Percentiles rank a stretch among this genome's conserved stretches.
Evolutionary conservation across 208 protist genomes (phyloP).

Genomic region (Naegleria lovaniensis): DNA sequence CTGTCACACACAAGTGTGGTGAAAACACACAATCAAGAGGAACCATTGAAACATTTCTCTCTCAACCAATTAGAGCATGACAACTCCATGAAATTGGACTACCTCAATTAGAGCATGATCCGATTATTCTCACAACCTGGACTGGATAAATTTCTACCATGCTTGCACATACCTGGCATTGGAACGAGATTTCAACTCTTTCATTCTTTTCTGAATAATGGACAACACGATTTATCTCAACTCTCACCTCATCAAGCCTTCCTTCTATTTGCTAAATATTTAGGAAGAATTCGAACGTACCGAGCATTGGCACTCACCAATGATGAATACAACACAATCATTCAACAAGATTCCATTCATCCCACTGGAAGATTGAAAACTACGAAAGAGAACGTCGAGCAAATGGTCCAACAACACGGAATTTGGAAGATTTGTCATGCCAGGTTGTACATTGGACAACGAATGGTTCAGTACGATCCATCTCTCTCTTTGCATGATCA

Average conservation of each 20-base stretch:
- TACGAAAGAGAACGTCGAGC: not conserved
- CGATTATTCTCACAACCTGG: too few species aligned
- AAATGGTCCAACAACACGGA: not conserved
- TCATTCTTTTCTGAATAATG: not conserved
- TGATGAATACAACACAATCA: not conserved
- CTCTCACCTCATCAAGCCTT: not conserved
- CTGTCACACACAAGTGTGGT: too few species aligned
- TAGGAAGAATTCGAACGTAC: not conserved
- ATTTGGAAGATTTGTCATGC: conserved; percentile 10
- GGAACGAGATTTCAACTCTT: not conserved
- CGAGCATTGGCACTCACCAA: not conserved
- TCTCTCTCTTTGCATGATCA: not conserved
- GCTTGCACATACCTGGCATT: not conserved
- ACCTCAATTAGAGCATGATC: too few species aligned
- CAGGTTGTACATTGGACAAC: not conserved
- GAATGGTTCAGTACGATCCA: not conserved
- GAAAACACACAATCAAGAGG: too few species aligned
- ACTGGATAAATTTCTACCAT: not conserved
- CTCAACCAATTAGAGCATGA: too few species aligned
- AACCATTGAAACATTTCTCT: too few species aligned
- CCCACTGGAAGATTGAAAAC: not conserved
- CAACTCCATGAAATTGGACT: too few species aligned
- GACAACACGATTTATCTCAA: not conserved
- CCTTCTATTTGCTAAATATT: not conserved
- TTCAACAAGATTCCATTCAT: not conserved